A percentile compares a stretch with the other conserved stretches of the same genome.
Evolutionary conservation across 768 basidiomycete genomes (phyloP).

Genomic region (Tephrocybe sp.): DNA sequence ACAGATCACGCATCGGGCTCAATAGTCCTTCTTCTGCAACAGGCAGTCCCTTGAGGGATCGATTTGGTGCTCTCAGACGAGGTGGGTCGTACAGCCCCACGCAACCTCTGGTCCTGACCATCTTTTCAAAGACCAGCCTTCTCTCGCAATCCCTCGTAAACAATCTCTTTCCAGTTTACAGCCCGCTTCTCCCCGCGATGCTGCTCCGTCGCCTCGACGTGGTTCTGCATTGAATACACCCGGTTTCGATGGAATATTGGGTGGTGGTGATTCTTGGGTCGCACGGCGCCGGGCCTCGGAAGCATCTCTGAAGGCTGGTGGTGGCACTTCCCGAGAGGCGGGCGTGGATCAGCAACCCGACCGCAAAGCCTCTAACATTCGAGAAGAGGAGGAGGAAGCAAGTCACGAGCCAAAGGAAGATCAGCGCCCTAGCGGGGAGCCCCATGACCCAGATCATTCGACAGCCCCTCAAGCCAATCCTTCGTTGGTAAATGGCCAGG

Average conservation of each 20-base stretch:
- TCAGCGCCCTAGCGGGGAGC: slow-evolving; percentile 4
- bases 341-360: slow-evolving; percentile 39
- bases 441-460: background rate
- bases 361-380: slow-evolving; percentile 47
- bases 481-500: background rate
- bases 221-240: slow-evolving; percentile 52
- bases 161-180: slow-evolving; percentile 67
- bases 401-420: slow-evolving; percentile 10
- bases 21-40: slow-evolving; percentile 38
- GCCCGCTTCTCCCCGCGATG: slow-evolving; percentile 58
- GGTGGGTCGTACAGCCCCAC: slow-evolving; percentile 38
- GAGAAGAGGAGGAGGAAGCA: slow-evolving; percentile 59
- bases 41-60: slow-evolving; percentile 63
- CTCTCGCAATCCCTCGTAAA: slow-evolving; percentile 60
- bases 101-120: slow-evolving; percentile 16
- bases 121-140: slow-evolving; percentile 52
- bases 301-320: slow-evolving; percentile 42
- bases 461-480: slow-evolving; percentile 1
- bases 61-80: slow-evolving; percentile 64
- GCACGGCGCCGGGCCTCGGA: slow-evolving; percentile 65
- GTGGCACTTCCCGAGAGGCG: slow-evolving; percentile 35
- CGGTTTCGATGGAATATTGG: slow-evolving; percentile 74
- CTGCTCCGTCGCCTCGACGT: slow-evolving; percentile 63
- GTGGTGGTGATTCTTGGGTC: slow-evolving; percentile 67
- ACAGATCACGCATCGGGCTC: slow-evolving; percentile 60